Evolutionary conservation across 129 eudicot species (phyloP), one percentile per base, ranked within the genome.

Genomic region (Centaurea solstitialis): DNA sequence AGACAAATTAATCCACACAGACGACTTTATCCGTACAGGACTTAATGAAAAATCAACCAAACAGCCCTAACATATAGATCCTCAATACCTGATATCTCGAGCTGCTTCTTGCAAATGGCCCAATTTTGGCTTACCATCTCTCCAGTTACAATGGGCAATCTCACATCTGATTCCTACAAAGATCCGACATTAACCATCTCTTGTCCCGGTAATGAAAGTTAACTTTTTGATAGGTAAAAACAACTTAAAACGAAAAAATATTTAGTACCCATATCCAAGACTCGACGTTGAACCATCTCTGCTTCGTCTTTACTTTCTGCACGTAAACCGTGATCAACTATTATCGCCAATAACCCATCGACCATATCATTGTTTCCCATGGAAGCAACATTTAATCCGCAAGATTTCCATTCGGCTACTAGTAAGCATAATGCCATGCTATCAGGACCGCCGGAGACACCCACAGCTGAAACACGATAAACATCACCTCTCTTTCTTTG

Each of bases 101-200:
- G 99, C 99, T 45, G 90, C 94, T 89, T 90, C 97, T 89, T 92
- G 97, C 87, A 95, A 85, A 79, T 90, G 97, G 75, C 97, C 99
- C 62, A 66, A 72, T 87, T 92, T 91, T 18, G 97, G 97, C 71
- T 50, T 90, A 40, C 97, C 99, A 73, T 87, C 87, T 24, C 71
- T 76, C 99, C 99, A 95, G 59, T 91, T 89, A 82, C 97, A 89
- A 59, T 77, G 77, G 7, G 85, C 88, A 87, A 95, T 87, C 90
- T 90, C 94, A 62, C 93, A 92, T 73, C 87, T 86, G 85, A 92
- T 88, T 78, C 97, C 99, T 95, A 91, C 86, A 90, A 77, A 80
- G 41, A 79, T 67, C 82, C 86, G 64, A 76, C 79, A 78, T 92
- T 81, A 90, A 82, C 76, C 78, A 74, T 83, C 88, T 75, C 76